phyloP scores from a whole-genome alignment of 805 yeast genomes.

The Candida loeiensis region DNA sequence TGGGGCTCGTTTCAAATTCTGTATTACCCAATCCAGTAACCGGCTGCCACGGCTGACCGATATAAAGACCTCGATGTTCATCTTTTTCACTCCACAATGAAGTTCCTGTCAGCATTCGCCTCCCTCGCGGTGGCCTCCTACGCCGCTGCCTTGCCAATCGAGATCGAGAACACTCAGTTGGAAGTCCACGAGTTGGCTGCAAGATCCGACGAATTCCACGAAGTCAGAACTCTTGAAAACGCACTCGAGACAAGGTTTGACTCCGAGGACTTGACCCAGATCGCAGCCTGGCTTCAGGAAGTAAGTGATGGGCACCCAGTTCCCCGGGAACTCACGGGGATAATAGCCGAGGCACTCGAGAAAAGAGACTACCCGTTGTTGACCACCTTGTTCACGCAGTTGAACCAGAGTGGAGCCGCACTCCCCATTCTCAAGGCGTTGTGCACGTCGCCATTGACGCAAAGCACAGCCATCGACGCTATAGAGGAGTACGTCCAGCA shows the following conservation, averaged over 20 bases:
- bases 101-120: not conserved
- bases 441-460: slow-evolving; percentile 15
- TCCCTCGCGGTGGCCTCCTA: not conserved
- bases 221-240: not conserved
- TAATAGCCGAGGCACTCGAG: not conserved
- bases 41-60: not conserved
- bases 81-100: not conserved
- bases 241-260: not conserved
- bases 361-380: slow-evolving; percentile 13
- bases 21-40: not conserved
- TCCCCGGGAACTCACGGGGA: not conserved
- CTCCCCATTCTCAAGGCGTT: slow-evolving; percentile 16
- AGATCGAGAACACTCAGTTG: not conserved
- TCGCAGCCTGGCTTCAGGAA: not conserved
- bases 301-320: not conserved
- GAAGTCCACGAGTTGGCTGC: too few species aligned
- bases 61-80: not conserved
- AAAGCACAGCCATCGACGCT: slow-evolving; percentile 16
- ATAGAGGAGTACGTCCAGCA: slow-evolving; percentile 16
- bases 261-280: not conserved
- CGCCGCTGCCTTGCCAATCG: not conserved
- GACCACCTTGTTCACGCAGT: slow-evolving; percentile 16
- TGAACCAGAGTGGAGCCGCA: slow-evolving; percentile 19
- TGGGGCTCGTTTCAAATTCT: too few species aligned
- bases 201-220: too few species aligned